phyloP scores from a whole-genome alignment of 1,284 basidiomycete species.

The Sanghuangporus weigelae region DNA sequence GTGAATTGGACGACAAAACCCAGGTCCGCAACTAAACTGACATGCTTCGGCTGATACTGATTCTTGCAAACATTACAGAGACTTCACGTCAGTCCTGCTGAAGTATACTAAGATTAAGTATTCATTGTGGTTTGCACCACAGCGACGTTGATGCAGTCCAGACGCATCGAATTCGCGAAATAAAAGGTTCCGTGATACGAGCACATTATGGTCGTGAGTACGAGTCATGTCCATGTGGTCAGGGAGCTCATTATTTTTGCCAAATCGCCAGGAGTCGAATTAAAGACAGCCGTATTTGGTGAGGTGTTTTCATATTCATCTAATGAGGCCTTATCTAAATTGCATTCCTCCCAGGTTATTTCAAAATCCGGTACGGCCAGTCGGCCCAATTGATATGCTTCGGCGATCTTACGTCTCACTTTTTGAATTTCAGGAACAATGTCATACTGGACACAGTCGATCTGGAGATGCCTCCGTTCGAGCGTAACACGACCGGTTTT shows the following conservation, averaged over 20 bases:
- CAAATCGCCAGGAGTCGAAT: conserved; percentile 49
- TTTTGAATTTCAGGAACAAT: conserved; percentile 40
- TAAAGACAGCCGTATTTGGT: conserved; percentile 77
- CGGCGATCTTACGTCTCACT: not conserved
- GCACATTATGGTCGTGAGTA: conserved; percentile 72
- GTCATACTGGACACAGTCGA: conserved; percentile 77
- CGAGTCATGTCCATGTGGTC: not conserved
- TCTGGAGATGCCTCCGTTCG: conserved; percentile 75
- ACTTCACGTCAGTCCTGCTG: conserved; percentile 55
- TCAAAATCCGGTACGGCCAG: conserved; percentile 48
- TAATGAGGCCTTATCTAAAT: conserved; percentile 17
- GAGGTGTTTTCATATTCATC: conserved; percentile 28
- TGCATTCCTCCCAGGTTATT: conserved; percentile 28
- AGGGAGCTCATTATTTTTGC: not conserved
- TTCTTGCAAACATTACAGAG: conserved; percentile 35
- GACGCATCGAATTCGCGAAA: conserved; percentile 71
- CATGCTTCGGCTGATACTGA: not conserved
- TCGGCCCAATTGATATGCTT: not conserved
- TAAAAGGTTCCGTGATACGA: conserved; percentile 51
- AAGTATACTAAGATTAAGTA: not conserved
- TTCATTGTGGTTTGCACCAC: not conserved
- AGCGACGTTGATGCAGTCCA: conserved; percentile 78
- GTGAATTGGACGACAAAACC: conserved; percentile 84
- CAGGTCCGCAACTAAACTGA: conserved; percentile 37
- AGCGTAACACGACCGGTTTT: conserved; percentile 71